Evolutionary conservation across 106 monocot species (phyloP).

Genomic region (Apostasia shenzhenica): DNA sequence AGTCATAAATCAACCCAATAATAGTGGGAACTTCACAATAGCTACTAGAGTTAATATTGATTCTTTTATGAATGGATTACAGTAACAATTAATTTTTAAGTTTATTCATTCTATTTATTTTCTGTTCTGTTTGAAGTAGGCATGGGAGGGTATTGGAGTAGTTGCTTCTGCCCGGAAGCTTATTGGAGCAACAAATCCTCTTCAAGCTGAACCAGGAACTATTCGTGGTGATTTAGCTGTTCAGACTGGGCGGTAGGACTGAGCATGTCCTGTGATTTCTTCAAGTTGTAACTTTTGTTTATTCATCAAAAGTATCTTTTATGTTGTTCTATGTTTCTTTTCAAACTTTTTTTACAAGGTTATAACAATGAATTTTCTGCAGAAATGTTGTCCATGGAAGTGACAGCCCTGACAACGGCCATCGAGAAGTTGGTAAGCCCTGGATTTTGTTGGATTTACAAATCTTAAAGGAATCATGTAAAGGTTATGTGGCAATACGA

Average conservation of each 20-base stretch:
- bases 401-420: slow-evolving; percentile 94
- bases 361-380: slow-evolving; percentile 7
- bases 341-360: background rate
- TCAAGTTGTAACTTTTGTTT: background rate
- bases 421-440: slow-evolving; percentile 74
- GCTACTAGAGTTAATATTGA: no score
- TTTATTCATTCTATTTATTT: background rate
- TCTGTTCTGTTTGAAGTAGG: slow-evolving; percentile 26
- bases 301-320: background rate
- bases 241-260: slow-evolving; percentile 82
- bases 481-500: background rate
- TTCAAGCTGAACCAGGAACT: slow-evolving; percentile 97
- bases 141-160: slow-evolving; percentile 97
- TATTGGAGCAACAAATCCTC: slow-evolving; percentile 96
- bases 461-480: background rate
- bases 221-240: slow-evolving; percentile 94
- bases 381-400: slow-evolving; percentile 99
- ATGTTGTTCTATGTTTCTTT: background rate
- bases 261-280: background rate
- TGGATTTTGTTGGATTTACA: background rate
- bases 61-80: no score
- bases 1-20: background rate
- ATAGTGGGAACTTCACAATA: background rate
- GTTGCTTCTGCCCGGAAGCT: slow-evolving; percentile 94
- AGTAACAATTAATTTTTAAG: background rate